A percentile compares a stretch with the other conserved stretches of the same genome.
These are phyloP conservation scores for Penicillium sp. DNA, from an alignment of 2,329 filamentous ascomycete species.

Conservation along the genomic window DNA sequence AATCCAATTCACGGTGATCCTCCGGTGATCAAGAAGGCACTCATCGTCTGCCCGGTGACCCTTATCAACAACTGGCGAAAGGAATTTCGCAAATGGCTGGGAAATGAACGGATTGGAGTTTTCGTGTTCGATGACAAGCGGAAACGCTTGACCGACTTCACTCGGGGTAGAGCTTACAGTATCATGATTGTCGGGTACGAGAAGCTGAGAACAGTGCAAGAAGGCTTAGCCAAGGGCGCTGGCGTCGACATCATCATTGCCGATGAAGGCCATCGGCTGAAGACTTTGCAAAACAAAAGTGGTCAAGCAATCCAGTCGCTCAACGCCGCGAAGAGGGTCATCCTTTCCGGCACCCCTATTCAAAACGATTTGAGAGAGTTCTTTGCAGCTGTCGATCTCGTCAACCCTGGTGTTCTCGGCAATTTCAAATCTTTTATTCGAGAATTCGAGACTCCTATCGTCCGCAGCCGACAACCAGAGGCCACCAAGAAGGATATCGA, in stretches of 20 bases:
- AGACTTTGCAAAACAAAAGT: constrained; percentile 69
- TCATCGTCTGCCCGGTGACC: constrained; percentile 73
- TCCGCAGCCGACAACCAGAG: constrained; percentile 65
- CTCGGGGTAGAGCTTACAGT: constrained; percentile 66
- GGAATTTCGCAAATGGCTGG: constrained; percentile 74
- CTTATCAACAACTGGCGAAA: constrained; percentile 73
- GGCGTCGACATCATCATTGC: constrained; percentile 70
- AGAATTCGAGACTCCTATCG: constrained; percentile 66
- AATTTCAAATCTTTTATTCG: constrained; percentile 64
- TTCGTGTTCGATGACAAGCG: constrained; percentile 65
- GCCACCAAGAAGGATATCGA: constrained; percentile 64
- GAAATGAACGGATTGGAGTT: constrained; percentile 69
- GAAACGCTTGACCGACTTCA: constrained; percentile 67
- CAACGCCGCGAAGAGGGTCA: constrained; percentile 62
- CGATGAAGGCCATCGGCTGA: constrained; percentile 69
- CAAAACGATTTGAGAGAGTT: constrained; percentile 71
- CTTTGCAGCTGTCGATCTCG: constrained; percentile 68
- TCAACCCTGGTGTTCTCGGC: constrained; percentile 67
- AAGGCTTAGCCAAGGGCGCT: constrained; percentile 63
- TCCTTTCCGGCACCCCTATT: constrained; percentile 68
- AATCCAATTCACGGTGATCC: constrained; percentile 63
- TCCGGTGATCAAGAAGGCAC: constrained; percentile 68
- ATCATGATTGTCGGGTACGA: constrained; percentile 76
- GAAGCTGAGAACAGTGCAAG: constrained; percentile 66
- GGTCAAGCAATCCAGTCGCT: constrained; percentile 66